These are phyloP conservation scores for Lasiosphaeriaceae sp. DNA, from an alignment of 495 filamentous ascomycete genomes.

Conservation along the genomic window DNA sequence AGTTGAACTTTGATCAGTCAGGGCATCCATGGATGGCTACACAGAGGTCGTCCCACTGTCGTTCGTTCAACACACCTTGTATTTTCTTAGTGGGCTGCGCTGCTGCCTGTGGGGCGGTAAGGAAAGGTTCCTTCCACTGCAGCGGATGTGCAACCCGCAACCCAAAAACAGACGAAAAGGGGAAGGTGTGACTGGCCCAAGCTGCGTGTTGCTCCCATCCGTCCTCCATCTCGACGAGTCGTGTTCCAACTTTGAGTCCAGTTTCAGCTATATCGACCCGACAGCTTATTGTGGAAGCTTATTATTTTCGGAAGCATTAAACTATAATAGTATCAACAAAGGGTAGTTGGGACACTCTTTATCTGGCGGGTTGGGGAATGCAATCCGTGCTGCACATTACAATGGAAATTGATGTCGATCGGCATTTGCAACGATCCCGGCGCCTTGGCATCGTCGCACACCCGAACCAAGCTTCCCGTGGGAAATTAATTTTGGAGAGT, in stretches of 20 bases:
- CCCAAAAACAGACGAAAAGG: neutral
- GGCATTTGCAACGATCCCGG: neutral
- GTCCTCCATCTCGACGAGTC: neutral
- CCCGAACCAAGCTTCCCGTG: neutral
- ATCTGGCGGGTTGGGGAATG: too few relatives aligned
- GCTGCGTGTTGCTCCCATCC: neutral
- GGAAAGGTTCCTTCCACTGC: neutral
- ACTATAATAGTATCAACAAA: too few relatives aligned
- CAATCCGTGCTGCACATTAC: neutral
- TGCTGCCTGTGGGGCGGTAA: neutral
- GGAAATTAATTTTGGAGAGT: neutral
- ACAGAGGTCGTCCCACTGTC: neutral
- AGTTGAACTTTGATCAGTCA: too few relatives aligned
- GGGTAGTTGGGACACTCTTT: too few relatives aligned
- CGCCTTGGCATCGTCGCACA: neutral
- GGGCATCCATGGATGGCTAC: neutral
- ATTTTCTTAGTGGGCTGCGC: neutral
- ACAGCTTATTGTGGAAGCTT: too few relatives aligned
- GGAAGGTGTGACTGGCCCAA: neutral
- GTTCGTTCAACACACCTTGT: neutral
- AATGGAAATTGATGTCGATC: neutral
- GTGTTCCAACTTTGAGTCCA: too few relatives aligned
- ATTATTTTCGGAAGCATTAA: too few relatives aligned
- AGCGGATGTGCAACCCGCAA: neutral
- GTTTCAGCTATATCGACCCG: neutral